Evolutionary conservation across 441 rosid genomes (phyloP), one percentile per base, ranked within the genome.

Genomic region (Sinapis alba): DNA sequence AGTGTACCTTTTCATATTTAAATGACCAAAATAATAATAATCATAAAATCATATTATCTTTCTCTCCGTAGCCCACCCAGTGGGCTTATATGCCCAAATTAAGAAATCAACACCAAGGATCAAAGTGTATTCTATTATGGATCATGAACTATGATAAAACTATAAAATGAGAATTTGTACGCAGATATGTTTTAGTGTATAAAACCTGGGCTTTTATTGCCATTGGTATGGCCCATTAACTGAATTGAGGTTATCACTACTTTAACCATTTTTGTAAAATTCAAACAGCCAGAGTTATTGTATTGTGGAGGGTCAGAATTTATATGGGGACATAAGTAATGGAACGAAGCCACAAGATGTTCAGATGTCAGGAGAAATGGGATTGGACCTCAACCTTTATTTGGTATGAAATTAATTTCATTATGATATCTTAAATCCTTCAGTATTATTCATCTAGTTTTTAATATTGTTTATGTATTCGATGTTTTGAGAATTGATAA

Each of bases 51-150:
- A 8, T 20, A 16, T 60, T 13, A 1, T 54, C 6, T 23, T 34
- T 26, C 15, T 54, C 26, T 4, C 2, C 12, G 12, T 0, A 64
- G 58, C 64, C 76, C 70, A 53, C 45, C 76, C 64, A 53, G 16
- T 72, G 70, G 76, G 69, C 43, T 72, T 62, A 3, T 62, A 23
- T 20, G 10, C 41, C 6, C n/a, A 61, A 6, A 11, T 65, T n/a
- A 9, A 8, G 21, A 23, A 5, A 5, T 26, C 7, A 7, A 58
- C 7, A 54, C n/a, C 1, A 16, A 7, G 34, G 5, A 26, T 26
- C 11, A 58, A 66, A 15, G 24, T 58, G 41, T 38, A 57, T 38
- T 36, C 50, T 56, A 30, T 24, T 6, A 47, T 15, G 53, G 53
- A 6, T 47, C 20, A 47, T n/a, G n/a, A n/a, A n/a, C n/a, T 11